A percentile compares a stretch with the other conserved stretches of the same genome.
These are phyloP conservation scores for Polygonum maritimum DNA, from an alignment of 148 eudicot genomes.

Conservation along the genomic window DNA sequence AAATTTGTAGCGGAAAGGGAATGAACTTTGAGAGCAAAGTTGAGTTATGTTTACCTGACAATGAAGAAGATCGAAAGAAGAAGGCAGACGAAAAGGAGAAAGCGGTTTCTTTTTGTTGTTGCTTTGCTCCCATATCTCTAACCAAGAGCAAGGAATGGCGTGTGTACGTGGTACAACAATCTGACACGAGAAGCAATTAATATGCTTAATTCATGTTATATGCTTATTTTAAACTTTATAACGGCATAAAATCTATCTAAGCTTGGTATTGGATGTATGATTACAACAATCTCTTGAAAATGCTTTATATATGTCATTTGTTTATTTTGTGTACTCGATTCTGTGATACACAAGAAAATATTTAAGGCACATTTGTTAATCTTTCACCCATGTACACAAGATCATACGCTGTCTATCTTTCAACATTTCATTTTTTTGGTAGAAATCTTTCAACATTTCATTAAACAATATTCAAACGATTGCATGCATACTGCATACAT, in stretches of 20 bases:
- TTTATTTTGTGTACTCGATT: too few species aligned
- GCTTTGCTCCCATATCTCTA: neutral
- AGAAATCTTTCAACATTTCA: too few species aligned
- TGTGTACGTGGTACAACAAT: neutral
- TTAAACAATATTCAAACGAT: too few species aligned
- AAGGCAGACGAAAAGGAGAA: neutral
- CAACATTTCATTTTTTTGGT: too few species aligned
- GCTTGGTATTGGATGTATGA: neutral
- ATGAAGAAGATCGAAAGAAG: neutral
- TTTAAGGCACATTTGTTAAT: too few species aligned
- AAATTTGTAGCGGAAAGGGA: neutral
- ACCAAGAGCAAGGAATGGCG: slow-evolving; percentile 9
- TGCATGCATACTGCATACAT: too few species aligned
- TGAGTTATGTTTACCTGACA: neutral
- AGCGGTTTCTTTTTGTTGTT: slow-evolving; percentile 1
- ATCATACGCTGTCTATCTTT: too few species aligned
- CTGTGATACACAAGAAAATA: too few species aligned
- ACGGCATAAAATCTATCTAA: neutral
- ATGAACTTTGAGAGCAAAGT: neutral
- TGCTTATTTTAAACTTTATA: neutral
- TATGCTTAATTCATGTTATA: neutral
- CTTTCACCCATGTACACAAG: too few species aligned
- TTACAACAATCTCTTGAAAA: too few species aligned
- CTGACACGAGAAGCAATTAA: neutral
- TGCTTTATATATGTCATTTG: too few species aligned